Evolutionary conservation across 2,329 filamentous ascomycete species (phyloP), one percentile per base, ranked within the genome.

Genomic region (Chrysoporthe austroafricana): DNA sequence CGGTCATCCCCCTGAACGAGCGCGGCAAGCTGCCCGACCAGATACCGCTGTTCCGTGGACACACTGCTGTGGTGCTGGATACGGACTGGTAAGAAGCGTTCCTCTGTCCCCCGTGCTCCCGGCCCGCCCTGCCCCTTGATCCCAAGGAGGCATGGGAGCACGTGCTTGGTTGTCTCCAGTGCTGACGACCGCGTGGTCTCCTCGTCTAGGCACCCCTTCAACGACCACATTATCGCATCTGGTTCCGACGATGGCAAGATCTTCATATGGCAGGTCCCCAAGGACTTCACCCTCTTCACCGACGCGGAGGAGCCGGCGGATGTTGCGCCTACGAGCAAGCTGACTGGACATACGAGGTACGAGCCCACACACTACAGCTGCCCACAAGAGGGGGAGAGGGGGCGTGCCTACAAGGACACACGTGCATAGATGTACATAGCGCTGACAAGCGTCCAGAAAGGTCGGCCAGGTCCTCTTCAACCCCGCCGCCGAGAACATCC

Each of bases 391-490:
- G 36, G 32, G 59, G 21, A 14, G 39, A n/a, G 18, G 18, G 6
- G 36, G 26, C 34, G 44, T 39, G 39, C 34, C 11, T n/a, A 43
- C 57, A 36, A 13, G n/a, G 43, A 21, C 16, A 39, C 3, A 14
- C 13, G 39, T 8, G 14, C 14, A 11, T 43, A 58, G 11, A 18
- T 6, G 39, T n/a, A 8, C 21, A 34, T 7, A 48, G 13, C 5
- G 63, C 56, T 70, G 54, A 68, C 48, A 26, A 16, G 26, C 16
- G 73, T 79, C 70, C 78, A 96, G 95, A 81, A 99, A 99, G 82
- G 93, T 99, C 71, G 96, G 96, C 70, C 96, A 99, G 80, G 95
- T 99, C 73, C 88, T 97, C 65, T 99, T 98, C 86, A 98, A 99
- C 83, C 94, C 96, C 63, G 90, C 95, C 54, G 96, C 96, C 75